These are phyloP conservation scores for Schoenoplectus tabernaemontani DNA, from an alignment of 202 grass and related monocot species.

Conservation along the genomic window DNA sequence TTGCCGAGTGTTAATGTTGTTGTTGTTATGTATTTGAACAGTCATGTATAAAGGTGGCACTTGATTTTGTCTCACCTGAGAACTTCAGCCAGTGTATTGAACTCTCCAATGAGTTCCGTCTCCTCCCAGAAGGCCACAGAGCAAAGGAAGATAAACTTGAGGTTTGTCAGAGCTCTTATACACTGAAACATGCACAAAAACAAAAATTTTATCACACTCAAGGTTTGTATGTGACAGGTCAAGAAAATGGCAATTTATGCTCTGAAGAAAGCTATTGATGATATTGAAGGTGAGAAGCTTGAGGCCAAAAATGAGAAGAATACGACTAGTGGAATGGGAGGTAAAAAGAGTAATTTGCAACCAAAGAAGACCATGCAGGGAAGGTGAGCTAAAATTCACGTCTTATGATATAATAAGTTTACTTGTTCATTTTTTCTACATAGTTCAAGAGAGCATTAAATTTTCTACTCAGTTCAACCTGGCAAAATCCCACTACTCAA, in stretches of 20 bases:
- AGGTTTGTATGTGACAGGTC: slow-evolving; percentile 27
- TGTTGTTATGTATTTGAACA: slow-evolving; percentile 20
- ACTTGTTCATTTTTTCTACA: neutral
- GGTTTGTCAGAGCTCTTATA: slow-evolving; percentile 13
- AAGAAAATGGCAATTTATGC: slow-evolving; percentile 72
- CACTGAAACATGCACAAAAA: neutral
- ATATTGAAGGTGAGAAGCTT: slow-evolving; percentile 15
- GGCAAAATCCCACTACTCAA: neutral
- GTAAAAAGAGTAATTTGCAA: neutral
- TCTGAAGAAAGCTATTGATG: slow-evolving; percentile 27
- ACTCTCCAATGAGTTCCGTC: slow-evolving; percentile 67
- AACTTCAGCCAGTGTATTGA: slow-evolving; percentile 59
- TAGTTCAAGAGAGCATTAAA: neutral
- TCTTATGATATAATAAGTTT: neutral
- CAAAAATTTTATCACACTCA: neutral
- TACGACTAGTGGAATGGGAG: no score
- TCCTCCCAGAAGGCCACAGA: slow-evolving; percentile 50
- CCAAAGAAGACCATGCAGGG: neutral
- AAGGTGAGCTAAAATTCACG: neutral
- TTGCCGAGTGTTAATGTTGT: neutral
- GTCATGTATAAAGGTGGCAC: slow-evolving; percentile 96
- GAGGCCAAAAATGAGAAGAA: neutral
- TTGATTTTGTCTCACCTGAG: slow-evolving; percentile 94
- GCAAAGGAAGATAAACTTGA: slow-evolving; percentile 95
- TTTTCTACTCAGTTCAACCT: neutral